phyloP scores from a whole-genome alignment of 768 basidiomycete species.

The Gymnopilus junonius region DNA sequence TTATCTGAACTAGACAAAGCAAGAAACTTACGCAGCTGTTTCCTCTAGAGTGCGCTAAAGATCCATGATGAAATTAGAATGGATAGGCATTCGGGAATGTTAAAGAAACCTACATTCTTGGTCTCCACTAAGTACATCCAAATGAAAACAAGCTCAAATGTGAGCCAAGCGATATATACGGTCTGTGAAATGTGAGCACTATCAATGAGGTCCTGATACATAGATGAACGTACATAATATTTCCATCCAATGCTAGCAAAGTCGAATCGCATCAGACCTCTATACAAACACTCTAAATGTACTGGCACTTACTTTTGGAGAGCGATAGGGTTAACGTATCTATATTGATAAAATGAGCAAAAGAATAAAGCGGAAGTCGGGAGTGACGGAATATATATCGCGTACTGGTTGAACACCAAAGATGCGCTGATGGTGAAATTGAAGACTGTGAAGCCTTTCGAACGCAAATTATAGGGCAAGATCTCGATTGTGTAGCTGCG shows the following conservation, averaged over 20 bases:
- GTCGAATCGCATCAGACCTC: no score
- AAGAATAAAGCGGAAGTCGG: no score
- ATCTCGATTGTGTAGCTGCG: slow-evolving; percentile 34
- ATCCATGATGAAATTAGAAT: neutral
- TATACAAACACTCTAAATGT: neutral
- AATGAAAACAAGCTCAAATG: slow-evolving; percentile 52
- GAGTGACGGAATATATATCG: neutral
- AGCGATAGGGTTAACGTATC: slow-evolving; percentile 54
- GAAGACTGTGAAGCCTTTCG: slow-evolving; percentile 70
- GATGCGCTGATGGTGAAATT: slow-evolving; percentile 62
- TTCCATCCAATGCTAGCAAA: slow-evolving; percentile 54
- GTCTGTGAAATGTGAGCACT: slow-evolving; percentile 17
- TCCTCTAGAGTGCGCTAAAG: slow-evolving; percentile 60
- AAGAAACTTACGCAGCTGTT: slow-evolving; percentile 48
- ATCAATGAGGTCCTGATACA: neutral
- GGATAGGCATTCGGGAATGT: neutral
- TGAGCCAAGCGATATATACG: slow-evolving; percentile 61
- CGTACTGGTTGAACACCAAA: slow-evolving; percentile 67
- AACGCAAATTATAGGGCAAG: slow-evolving; percentile 48
- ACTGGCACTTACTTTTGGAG: slow-evolving; percentile 35
- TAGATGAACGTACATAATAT: slow-evolving; percentile 50
- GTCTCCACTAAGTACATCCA: slow-evolving; percentile 61
- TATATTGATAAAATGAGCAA: neutral
- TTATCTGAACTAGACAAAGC: neutral
- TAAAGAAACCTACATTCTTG: slow-evolving; percentile 34